Base-by-base conservation (phyloP, 2,329 filamentous ascomycete genomes). In the Neonectria punicea region DNA sequence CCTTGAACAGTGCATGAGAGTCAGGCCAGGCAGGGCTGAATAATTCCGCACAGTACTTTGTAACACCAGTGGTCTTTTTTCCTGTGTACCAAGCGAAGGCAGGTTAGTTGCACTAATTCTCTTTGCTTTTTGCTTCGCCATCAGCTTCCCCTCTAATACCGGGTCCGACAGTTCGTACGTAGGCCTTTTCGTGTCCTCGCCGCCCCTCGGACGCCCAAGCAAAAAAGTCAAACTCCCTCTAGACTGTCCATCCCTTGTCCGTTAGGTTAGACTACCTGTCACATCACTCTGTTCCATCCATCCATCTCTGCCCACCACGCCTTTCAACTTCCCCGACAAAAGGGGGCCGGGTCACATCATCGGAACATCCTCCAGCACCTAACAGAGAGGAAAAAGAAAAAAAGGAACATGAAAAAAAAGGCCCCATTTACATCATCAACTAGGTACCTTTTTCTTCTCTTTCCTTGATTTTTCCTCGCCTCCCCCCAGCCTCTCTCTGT, bases 401-500 rank as follows among this genome's bases (percentile, higher is more conserved):
- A n/a, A 28, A 16, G 13, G 13, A 36, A 39, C 5, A 30, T 49
- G 2, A 34, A 50, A 36, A 58, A 58, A 39, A 32, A 22, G 44
- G 14, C 53, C 18, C 36, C 30, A 18, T 53, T 30, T 22, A 20
- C 39, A 43, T 43, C 39, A 20, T 11, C 39, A 43, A 5, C 39
- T n/a, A 20, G 39, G 13, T 39, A 18, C 16, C 18, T 20, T 47
- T 59, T 36, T 5, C 46, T 46, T 36, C 39, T 30, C 18, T 36
- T 43, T 43, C 25, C 34, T 43, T 51, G 34, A 20, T 61, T 54
- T 36, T 50, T 11, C 51, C 9, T 51, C 44, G 53, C 49, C 55
- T 28, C 49, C 28, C 58, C 61, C 61, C 61, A 64, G 54, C 61
- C 50, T 55, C 55, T 56, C 25, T 30, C 28, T 30, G 14, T 39